Evolutionary conservation across 306 rosid genomes (phyloP), one percentile per base, ranked within the genome.

Genomic region (Quercus aquifolioides): DNA sequence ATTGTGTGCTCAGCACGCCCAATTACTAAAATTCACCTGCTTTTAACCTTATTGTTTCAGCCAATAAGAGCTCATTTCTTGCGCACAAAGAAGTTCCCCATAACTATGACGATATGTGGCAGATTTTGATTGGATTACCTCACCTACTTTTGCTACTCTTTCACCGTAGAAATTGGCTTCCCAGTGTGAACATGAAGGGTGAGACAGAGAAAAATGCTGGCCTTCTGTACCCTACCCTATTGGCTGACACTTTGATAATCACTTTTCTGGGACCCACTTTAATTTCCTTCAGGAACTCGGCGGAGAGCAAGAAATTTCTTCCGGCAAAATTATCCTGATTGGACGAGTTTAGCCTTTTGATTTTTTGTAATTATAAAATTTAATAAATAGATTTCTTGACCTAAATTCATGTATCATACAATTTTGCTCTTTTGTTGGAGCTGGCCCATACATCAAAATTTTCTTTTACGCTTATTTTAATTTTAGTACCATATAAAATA

Each of bases 231-330:
- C 68, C 49, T 18, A 33, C 25, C 52, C 25, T 5, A 67, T 67
- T 33, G 72, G 72, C 72, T 35, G 38, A 67, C 72, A 68, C 52
- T 68, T 19, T 68, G 41, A 33, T 35, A 1, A 19, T 8, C n/a
- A 7, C 23, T 67, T 18, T 41, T 3, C 6, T 3, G 58, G 82
- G 82, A 12, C 85, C 85, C 75, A 73, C 79, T 63, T 63, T 28
- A 28, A n/a, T 63, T 28, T 28, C 54, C 54, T 26, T 15, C 10
- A 2, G 2, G 35, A 17, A n/a, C 30, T 30, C 46, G 21, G 18
- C 56, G 63, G 19, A n/a, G 41, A 51, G 74, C 51, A 71, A 38
- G 69, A 4, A n/a, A 31, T 82, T 82, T 82, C 81, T 82, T 77
- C 74, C 6, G 78, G 46, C 75, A 10, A 72, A 82, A 82, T 82